Evolutionary conservation across 345 rosid genomes (phyloP), one percentile per base, ranked within the genome.

Genomic region (Camelina laxa): DNA sequence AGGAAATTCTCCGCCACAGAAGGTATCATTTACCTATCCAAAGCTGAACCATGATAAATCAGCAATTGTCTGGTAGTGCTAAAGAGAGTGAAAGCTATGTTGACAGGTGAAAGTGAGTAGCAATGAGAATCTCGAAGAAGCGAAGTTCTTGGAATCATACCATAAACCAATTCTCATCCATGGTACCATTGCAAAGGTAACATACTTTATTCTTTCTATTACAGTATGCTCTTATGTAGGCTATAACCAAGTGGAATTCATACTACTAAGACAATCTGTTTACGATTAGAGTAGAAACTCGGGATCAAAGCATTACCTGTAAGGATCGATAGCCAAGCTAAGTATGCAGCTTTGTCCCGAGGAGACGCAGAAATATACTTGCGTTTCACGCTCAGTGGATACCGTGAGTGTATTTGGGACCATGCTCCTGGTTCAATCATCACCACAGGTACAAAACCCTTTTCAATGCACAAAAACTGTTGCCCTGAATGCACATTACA

Each of bases 381-480:
- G 77, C 99, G 97, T 48, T 83, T 92, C 78, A 92, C 97, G 45
- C 89, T 71, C 60, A 67, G 70, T 75, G 98, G 99, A 42, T 80
- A 95, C 78, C 90, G 83, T n/a, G 99, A 95, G 73, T 75, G 81
- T 56, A 95, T 92, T 85, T 92, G 98, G 98, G 98, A 95, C 85
- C 99, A 95, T 80, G 99, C 98, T 36, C 91, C 96, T n/a, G 96
- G 99, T 39, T 83, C 79, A 68, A 90, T 95, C 45, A 90, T 95
- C 55, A 91, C 92, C 35, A 88, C 87, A 65, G 98, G 98, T 92
- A 86, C n/a, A 63, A 47, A 45, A 27, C 20, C 15, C 14, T 1
- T 39, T 39, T 49, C 36, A 61, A 44, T 33, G 20, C n/a, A 35
- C n/a, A 65, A 35, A 4, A 54, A 36, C 33, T 75, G 48, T 54